A percentile compares a stretch with the other conserved stretches of the same genome.
These are phyloP conservation scores for Colletotrichum sp. DNA, from an alignment of 2,329 filamentous ascomycete species.

Conservation along the genomic window DNA sequence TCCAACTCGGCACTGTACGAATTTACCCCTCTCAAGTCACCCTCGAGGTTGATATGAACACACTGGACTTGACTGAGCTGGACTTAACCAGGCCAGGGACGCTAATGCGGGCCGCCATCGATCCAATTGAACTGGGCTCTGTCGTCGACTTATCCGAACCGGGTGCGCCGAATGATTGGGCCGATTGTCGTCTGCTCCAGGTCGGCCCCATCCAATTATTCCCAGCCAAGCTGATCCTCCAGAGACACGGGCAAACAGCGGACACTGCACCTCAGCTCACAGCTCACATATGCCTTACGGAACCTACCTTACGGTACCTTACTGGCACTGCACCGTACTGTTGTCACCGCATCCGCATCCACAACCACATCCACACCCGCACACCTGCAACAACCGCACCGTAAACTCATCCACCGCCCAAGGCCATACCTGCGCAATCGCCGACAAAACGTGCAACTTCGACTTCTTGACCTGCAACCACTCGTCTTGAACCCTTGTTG, in stretches of 20 bases:
- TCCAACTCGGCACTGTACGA: neutral
- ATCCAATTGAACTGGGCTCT: conserved; percentile 4
- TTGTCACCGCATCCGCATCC: conserved; percentile 6
- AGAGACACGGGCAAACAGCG: neutral
- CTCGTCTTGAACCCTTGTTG: neutral
- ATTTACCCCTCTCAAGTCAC: neutral
- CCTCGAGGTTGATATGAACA: neutral
- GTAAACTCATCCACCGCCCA: neutral
- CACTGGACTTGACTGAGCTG: neutral
- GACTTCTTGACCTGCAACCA: neutral
- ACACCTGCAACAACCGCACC: neutral
- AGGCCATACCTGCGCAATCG: neutral
- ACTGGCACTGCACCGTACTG: neutral
- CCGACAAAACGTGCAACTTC: neutral
- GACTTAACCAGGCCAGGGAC: neutral
- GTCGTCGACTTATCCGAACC: conserved; percentile 3
- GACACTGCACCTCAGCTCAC: neutral
- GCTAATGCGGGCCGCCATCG: conserved; percentile 6
- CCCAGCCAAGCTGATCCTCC: neutral
- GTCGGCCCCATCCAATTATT: conserved; percentile 6
- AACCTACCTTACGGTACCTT: neutral
- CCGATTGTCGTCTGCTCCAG: conserved; percentile 1
- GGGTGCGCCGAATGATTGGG: conserved; percentile 11
- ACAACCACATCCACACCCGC: neutral
- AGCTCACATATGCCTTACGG: neutral